Evolutionary conservation across 2,329 filamentous ascomycete genomes (phyloP), one percentile per base, ranked within the genome.

Genomic region (Colletotrichum liaoningense): DNA sequence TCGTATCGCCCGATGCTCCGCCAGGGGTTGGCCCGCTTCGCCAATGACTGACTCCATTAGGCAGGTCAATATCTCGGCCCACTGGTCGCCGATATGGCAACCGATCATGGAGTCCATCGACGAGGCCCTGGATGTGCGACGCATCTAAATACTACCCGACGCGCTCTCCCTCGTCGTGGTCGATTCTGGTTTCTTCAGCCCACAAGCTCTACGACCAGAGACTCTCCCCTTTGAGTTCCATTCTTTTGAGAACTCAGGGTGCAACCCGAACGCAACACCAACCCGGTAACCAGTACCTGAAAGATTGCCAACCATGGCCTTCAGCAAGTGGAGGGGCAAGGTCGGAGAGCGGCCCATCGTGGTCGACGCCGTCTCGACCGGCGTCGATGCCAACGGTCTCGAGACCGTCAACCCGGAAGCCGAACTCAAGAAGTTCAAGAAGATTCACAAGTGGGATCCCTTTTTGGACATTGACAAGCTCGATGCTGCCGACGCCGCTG

Each of bases 371-470:
- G 83, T 83, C 9, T 72, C 80, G 67, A 83, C 84, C 72, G 79
- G 78, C 54, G 81, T 81, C 65, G 83, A 84, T 66, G 78, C 81
- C 46, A 83, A 83, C 30, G 82, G 83, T 67, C 76, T 85, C 74
- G 82, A 86, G 63, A 80, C 81, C 57, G 79, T 87, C 71, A 83
- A 82, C 74, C 82, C 86, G 68, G 79, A 81, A 55, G 73, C 69
- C 33, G 79, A 81, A 70, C 77, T 85, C 63, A 81, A 82, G 63
- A 77, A 85, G 58, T 85, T 89, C 75, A 84, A 86, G 76, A 82
- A 85, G 65, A 84, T 87, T 73, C 88, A 90, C 76, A 83, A 86
- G 63, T 89, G 87, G 83, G 89, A 91, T 77, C 88, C 88, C 57
- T 90, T 90, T 73, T 77, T 91, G 69, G 87, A 87, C 2, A 79